phyloP scores from a whole-genome alignment of 257 asterid species.

The Cinchona pubescens region DNA sequence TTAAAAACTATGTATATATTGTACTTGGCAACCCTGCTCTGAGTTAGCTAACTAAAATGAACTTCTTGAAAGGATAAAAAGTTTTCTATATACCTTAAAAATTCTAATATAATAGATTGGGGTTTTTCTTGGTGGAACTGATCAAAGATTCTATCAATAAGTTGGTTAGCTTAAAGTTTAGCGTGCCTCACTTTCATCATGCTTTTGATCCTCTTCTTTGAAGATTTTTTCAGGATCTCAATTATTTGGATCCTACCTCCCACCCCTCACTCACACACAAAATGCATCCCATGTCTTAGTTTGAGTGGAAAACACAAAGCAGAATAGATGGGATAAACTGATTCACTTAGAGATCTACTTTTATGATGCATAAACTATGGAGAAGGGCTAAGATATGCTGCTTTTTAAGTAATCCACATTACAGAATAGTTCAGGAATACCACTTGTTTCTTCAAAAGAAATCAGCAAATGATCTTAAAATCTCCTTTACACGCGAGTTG shows the following conservation, averaged over 20 bases:
- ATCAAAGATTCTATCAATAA: neutral
- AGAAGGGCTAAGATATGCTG: neutral
- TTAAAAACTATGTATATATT: neutral
- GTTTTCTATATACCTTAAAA: neutral
- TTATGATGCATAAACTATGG: neutral
- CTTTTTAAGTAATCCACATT: neutral
- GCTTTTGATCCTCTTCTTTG: neutral
- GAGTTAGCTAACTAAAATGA: no score
- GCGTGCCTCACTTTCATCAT: neutral
- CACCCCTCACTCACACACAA: neutral
- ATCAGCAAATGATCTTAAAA: neutral
- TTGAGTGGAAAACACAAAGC: neutral
- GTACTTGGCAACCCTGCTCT: neutral
- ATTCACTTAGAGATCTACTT: neutral
- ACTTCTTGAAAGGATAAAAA: neutral
- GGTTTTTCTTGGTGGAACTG: neutral
- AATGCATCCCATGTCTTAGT: neutral
- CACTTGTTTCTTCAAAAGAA: neutral
- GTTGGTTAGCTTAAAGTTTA: neutral
- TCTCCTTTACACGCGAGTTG: neutral
- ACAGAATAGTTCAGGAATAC: neutral
- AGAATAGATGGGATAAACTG: neutral
- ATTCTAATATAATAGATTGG: neutral
- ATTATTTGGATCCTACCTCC: neutral
- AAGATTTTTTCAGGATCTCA: neutral